Base-by-base conservation (phyloP, 2,329 filamentous ascomycete species). In the Aureobasidium sp. region DNA sequence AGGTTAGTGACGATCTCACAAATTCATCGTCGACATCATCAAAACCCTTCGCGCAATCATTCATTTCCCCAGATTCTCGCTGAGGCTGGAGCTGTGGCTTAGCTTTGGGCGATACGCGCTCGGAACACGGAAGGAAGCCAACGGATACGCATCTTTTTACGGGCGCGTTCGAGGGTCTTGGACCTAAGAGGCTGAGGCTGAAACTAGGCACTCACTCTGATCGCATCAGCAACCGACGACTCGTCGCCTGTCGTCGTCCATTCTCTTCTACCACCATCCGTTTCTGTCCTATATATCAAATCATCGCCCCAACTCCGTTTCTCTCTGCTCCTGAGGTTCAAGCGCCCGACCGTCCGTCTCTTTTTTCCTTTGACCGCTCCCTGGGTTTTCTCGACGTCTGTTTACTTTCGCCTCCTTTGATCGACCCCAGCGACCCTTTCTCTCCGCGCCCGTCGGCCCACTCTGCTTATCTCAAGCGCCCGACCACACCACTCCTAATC, bases 11-110 rank as follows among this genome's bases (percentile, higher is more conserved):
- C 34, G 55, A 34, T 29, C 39, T 47, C 16, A 44, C 52, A 34
- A 42, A 34, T 57, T 57, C 30, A 54, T 61, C 59, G 48, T 53
- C 59, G 47, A 61, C 59, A 61, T 61, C 59, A 61, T 61, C 59
- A 37, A 53, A 62, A 49, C 48, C 58, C 48, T 61, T 37, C 34
- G 59, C 59, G 44, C 21, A 45, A 15, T 29, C 29, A 45, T 25
- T 29, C 29, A n/a, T 9, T n/a, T n/a, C 41, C 53, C 41, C 39
- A 15, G 29, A 44, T 54, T 29, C 32, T 4, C 3, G 52, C 39
- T 30, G 27, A 34, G 29, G 29, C 52, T 39, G 27, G 29, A 41
- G 36, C 21, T 21, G 52, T 54, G 52, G 52, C 52, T 54, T 10
- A 42, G 36, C 34, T 8, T 25, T 29, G 36, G 29, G 25, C 52